A percentile compares a stretch with the other conserved stretches of the same genome.
phyloP scores from a whole-genome alignment of 2,329 filamentous ascomycete species.

The Ophiostoma novo-ulmi region DNA sequence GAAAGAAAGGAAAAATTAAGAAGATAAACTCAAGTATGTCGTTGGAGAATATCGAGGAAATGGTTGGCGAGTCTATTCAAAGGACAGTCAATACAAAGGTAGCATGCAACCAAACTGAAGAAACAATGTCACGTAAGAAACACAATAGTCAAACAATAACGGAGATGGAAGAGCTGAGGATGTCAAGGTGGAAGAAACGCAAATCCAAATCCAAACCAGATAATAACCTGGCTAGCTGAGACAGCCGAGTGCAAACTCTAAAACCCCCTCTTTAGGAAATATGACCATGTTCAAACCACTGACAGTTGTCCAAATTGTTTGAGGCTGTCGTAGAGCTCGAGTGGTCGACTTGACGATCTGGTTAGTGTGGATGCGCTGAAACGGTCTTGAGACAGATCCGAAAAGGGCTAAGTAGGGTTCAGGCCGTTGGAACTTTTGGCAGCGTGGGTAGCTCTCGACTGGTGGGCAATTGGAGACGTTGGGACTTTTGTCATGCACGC shows the following conservation, averaged over 20 bases:
- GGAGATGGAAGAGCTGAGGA: not conserved
- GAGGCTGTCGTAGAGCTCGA: not conserved
- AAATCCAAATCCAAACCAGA: not conserved
- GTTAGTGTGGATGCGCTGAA: constrained; percentile 8
- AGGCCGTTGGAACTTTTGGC: not conserved
- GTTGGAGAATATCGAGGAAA: not conserved
- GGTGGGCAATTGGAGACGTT: no score
- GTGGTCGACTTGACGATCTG: not conserved
- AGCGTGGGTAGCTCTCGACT: not conserved
- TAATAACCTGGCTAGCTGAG: not conserved
- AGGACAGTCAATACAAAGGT: not conserved
- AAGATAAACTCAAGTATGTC: not conserved
- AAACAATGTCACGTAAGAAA: not conserved
- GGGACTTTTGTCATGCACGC: constrained; percentile 1
- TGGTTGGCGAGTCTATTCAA: not conserved
- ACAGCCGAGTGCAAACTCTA: not conserved
- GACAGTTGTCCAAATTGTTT: not conserved
- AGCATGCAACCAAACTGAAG: not conserved
- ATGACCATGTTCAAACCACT: not conserved
- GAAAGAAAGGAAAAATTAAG: not conserved
- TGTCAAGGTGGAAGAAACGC: not conserved
- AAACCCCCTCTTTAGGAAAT: not conserved
- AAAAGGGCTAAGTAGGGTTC: not conserved
- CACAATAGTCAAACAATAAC: not conserved
- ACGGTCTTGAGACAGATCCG: constrained; percentile 11